Evolutionary conservation across 805 yeast species (phyloP).

Genomic region (Isabelozyma heimii): DNA sequence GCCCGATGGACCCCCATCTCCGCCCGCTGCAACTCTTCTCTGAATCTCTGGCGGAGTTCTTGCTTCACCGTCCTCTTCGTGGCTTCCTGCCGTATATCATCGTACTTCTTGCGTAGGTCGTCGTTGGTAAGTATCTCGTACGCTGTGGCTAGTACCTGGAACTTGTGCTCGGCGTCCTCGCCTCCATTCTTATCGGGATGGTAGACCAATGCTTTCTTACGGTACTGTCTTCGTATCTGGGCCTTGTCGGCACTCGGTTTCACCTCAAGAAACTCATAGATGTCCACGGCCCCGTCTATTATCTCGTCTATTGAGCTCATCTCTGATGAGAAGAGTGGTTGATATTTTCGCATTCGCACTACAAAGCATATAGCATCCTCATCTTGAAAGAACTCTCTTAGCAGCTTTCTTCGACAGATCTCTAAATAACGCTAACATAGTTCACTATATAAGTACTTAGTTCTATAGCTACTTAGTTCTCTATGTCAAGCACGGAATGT

Average conservation of each 20-base stretch:
- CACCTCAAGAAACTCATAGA: constrained; percentile 25
- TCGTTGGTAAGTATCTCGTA: constrained; percentile 30
- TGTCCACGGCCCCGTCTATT: constrained; percentile 21
- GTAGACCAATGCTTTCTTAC: constrained; percentile 31
- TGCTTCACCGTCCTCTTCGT: constrained; percentile 8
- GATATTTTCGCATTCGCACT: constrained; percentile 23
- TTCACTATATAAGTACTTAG: too few relatives aligned
- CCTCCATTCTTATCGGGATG: constrained; percentile 42
- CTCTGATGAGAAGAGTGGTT: constrained; percentile 21
- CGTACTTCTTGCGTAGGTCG: constrained; percentile 24
- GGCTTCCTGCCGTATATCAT: constrained; percentile 19
- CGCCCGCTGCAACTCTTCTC: constrained; percentile 22
- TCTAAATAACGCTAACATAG: too few relatives aligned
- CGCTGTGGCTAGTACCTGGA: constrained; percentile 26
- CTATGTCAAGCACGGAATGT: too few relatives aligned
- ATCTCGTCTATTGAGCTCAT: neutral
- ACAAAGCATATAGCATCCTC: neutral
- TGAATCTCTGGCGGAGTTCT: constrained; percentile 24
- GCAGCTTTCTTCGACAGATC: too few relatives aligned
- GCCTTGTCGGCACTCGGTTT: constrained; percentile 15
- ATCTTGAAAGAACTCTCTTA: too few relatives aligned
- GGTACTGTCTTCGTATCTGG: constrained; percentile 28
- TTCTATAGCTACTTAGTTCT: too few relatives aligned
- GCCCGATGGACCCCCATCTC: neutral
- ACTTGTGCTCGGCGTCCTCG: constrained; percentile 20